Percentiles rank a stretch among this genome's conserved stretches.
These are phyloP conservation scores for Phytophthora pseudosyringae DNA, from an alignment of 352 stramenopile species.

Conservation along the genomic window DNA sequence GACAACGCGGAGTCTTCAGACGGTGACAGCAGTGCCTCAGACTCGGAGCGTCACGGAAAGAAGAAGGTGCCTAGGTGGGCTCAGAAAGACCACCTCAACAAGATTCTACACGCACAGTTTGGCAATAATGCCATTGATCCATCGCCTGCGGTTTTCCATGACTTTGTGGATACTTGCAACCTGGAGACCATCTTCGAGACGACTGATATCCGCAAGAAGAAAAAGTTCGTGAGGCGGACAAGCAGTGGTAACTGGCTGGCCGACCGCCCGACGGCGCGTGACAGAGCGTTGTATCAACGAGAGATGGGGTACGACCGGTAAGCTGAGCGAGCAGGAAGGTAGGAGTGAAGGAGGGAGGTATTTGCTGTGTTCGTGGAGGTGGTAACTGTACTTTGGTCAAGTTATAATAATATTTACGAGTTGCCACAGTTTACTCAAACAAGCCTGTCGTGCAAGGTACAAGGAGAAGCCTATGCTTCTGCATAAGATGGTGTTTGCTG, in stretches of 20 bases:
- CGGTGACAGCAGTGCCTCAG: conserved; percentile 47
- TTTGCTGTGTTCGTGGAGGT: conserved; percentile 13
- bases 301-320: conserved; percentile 83
- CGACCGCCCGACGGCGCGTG: conserved; percentile 75
- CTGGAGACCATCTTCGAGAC: conserved; percentile 86
- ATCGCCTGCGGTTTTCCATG: conserved; percentile 81
- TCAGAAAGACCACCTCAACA: conserved; percentile 76
- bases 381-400: conserved; percentile 29
- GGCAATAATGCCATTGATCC: conserved; percentile 75
- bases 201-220: conserved; percentile 76
- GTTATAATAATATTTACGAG: conserved; percentile 53
- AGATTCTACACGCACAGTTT: conserved; percentile 74
- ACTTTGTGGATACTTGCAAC: conserved; percentile 87
- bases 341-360: conserved; percentile 12
- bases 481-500: not conserved
- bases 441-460: conserved; percentile 22
- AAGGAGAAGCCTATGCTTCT: conserved; percentile 8
- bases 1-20: conserved; percentile 75
- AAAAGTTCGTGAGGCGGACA: conserved; percentile 76
- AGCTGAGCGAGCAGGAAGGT: conserved; percentile 17
- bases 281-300: conserved; percentile 82
- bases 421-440: conserved; percentile 33
- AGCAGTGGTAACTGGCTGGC: conserved; percentile 89
- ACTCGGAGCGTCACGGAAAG: conserved; percentile 53
- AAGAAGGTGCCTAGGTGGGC: conserved; percentile 88